phyloP scores from a whole-genome alignment of 2,329 filamentous ascomycete genomes.

The Rutstroemia sp. region DNA sequence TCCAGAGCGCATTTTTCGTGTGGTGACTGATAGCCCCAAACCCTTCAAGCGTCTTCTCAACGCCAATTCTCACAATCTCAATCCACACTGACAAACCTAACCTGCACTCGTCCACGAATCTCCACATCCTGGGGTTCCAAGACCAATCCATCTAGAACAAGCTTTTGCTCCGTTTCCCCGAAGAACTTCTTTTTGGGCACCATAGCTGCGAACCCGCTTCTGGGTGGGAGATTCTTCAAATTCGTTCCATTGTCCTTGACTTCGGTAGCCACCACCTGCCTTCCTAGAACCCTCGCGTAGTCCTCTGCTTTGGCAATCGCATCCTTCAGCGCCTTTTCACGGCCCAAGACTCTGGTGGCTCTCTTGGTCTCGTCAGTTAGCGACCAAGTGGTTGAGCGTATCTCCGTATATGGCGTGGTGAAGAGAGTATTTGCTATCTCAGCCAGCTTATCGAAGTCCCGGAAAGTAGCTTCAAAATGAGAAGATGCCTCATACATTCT shows the following conservation, averaged over 20 bases:
- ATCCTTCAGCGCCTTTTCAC: background rate
- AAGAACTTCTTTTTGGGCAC: background rate
- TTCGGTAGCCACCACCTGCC: background rate
- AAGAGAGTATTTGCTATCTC: background rate
- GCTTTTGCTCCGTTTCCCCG: background rate
- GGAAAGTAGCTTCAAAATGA: background rate
- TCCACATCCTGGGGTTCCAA: background rate
- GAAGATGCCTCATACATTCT: background rate
- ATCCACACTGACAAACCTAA: background rate
- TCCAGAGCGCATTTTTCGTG: too few relatives aligned
- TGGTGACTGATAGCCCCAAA: too few relatives aligned
- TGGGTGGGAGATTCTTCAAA: background rate
- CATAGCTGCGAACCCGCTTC: background rate
- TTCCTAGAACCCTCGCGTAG: background rate
- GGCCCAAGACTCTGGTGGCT: background rate
- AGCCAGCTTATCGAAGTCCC: background rate
- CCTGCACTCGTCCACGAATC: background rate
- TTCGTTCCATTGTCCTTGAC: background rate
- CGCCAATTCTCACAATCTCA: background rate
- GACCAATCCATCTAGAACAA: background rate
- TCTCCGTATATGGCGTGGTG: background rate
- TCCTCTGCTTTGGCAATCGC: background rate
- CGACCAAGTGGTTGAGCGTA: background rate
- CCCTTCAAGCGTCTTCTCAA: too few relatives aligned
- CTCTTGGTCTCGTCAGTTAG: background rate